Conservation (phyloP, 1,284 basidiomycete species). For the Cutaneotrichosporon dermatis region DNA sequence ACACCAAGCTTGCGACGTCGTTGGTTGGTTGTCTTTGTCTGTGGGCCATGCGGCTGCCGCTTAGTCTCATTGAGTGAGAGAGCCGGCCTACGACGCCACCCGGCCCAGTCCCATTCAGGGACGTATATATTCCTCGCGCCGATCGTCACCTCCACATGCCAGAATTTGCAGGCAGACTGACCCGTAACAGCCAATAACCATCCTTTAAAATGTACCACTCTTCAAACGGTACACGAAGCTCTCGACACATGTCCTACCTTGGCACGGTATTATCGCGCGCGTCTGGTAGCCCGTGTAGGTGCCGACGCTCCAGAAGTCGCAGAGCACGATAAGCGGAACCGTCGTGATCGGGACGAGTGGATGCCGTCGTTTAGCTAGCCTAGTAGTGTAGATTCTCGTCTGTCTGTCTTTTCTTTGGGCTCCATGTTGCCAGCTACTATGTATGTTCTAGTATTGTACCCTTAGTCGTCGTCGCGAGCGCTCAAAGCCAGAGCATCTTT, state of each 20-base stretch:
- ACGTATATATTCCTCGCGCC: background rate
- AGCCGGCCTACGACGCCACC: too few relatives aligned
- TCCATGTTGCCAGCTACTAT: background rate
- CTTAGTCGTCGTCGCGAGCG: too few relatives aligned
- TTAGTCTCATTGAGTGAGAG: too few relatives aligned
- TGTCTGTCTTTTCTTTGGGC: background rate
- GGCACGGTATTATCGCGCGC: constrained; percentile 30
- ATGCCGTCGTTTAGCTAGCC: constrained; percentile 24
- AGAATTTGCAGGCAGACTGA: background rate
- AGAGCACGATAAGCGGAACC: constrained; percentile 32
- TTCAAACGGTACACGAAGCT: constrained; percentile 40
- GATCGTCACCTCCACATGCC: background rate
- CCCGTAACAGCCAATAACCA: constrained; percentile 35
- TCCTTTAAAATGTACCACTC: constrained; percentile 35
- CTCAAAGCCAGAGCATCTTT: background rate
- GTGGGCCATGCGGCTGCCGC: too few relatives aligned
- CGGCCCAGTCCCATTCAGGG: background rate
- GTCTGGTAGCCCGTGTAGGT: constrained; percentile 34
- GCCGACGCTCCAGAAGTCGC: constrained; percentile 30
- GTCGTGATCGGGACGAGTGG: constrained; percentile 35
- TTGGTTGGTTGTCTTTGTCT: too few relatives aligned
- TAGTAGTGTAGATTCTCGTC: background rate
- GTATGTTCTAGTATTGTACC: background rate
- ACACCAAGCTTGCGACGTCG: too few relatives aligned
- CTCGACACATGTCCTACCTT: constrained; percentile 42